A percentile compares a stretch with the other conserved stretches of the same genome.
Evolutionary conservation across 768 basidiomycete species (phyloP).

Genomic region (Serpula lacrymans): DNA sequence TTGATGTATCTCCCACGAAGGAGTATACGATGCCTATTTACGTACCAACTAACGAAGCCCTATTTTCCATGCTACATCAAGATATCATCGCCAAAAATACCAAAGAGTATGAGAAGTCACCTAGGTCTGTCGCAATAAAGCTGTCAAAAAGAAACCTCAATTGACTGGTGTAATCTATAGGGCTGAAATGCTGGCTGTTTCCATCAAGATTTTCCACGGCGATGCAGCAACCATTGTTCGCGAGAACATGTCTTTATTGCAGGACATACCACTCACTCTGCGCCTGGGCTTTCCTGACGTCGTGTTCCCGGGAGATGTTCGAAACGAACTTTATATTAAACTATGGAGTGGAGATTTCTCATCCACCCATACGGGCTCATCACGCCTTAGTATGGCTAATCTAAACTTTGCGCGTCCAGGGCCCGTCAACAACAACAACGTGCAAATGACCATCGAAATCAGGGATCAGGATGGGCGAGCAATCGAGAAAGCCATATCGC

Average conservation of each 20-base stretch:
- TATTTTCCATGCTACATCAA: slow-evolving; percentile 93
- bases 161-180: slow-evolving; percentile 37
- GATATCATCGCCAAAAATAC: slow-evolving; percentile 80
- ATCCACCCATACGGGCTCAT: slow-evolving; percentile 46
- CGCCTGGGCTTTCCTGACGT: slow-evolving; percentile 96
- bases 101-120: slow-evolving; percentile 79
- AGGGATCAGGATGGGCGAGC: slow-evolving; percentile 64
- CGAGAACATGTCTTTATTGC: slow-evolving; percentile 82
- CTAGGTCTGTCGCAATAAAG: slow-evolving; percentile 61
- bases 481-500: slow-evolving; percentile 70
- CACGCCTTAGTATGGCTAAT: slow-evolving; percentile 56
- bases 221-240: slow-evolving; percentile 67
- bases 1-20: slow-evolving; percentile 58
- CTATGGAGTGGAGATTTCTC: slow-evolving; percentile 92
- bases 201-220: slow-evolving; percentile 86
- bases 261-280: slow-evolving; percentile 76
- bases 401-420: slow-evolving; percentile 60
- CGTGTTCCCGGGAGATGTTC: slow-evolving; percentile 86
- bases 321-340: slow-evolving; percentile 95
- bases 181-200: slow-evolving; percentile 84
- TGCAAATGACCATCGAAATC: slow-evolving; percentile 92
- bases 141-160: too few species aligned
- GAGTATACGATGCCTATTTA: slow-evolving; percentile 90
- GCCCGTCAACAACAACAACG: slow-evolving; percentile 53
- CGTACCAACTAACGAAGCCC: slow-evolving; percentile 74